These are phyloP conservation scores for Xylaria flabelliformis DNA, from an alignment of 495 filamentous ascomycete species.

Conservation along the genomic window DNA sequence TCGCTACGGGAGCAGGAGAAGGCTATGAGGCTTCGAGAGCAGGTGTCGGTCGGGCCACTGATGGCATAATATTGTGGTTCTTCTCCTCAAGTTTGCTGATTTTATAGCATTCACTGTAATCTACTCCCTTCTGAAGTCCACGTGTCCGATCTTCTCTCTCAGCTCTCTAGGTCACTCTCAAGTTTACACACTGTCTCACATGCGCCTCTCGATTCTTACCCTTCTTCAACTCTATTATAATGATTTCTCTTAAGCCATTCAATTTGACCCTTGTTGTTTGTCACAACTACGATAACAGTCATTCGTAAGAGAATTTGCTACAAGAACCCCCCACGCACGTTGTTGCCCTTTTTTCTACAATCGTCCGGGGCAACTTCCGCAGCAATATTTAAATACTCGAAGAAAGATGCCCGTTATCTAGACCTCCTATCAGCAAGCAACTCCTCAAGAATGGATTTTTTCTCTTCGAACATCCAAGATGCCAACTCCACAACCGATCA, in stretches of 20 bases:
- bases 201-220: not conserved
- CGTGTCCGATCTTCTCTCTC: not conserved
- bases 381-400: not conserved
- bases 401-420: not conserved
- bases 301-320: not conserved
- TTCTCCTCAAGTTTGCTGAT: not conserved
- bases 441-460: not conserved
- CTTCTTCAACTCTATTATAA: not conserved
- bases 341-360: conserved; percentile 1
- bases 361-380: not conserved
- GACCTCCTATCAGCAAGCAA: not conserved
- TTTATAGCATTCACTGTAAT: not conserved
- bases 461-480: not conserved
- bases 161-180: not conserved
- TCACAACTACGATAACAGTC: not conserved
- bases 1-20: conserved; percentile 52
- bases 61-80: not conserved
- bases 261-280: not conserved
- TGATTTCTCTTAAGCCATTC: not conserved
- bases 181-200: not conserved
- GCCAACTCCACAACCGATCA: not conserved
- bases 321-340: not conserved
- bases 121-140: not conserved
- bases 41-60: conserved; percentile 74
- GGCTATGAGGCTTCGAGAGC: conserved; percentile 52